A percentile compares a stretch with the other conserved stretches of the same genome.
phyloP scores from a whole-genome alignment of 2,329 filamentous ascomycete species.

The Gnomoniopsis smithogilvyi region DNA sequence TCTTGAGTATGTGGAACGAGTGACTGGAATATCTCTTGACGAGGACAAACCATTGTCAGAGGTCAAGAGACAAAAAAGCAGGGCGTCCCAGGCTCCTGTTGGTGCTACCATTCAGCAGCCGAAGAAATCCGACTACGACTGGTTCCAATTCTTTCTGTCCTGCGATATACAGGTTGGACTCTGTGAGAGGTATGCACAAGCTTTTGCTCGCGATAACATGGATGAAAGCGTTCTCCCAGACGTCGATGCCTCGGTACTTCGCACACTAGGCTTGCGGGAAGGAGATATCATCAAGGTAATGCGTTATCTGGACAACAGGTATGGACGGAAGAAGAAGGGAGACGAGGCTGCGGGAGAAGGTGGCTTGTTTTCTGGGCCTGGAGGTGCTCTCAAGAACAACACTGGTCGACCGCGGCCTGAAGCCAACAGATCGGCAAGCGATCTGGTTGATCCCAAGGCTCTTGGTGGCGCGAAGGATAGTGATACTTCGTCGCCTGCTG shows the following conservation, averaged over 20 bases:
- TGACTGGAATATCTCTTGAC: slow-evolving; percentile 84
- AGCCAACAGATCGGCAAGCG: slow-evolving; percentile 79
- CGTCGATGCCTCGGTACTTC: slow-evolving; percentile 76
- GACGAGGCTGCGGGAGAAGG: slow-evolving; percentile 44
- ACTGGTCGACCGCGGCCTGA: slow-evolving; percentile 88
- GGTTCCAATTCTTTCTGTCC: slow-evolving; percentile 97
- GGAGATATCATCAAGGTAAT: slow-evolving; percentile 96
- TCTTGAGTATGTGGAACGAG: slow-evolving; percentile 87
- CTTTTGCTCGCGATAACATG: slow-evolving; percentile 90
- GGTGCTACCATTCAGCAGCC: slow-evolving; percentile 62
- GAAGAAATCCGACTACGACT: slow-evolving; percentile 80
- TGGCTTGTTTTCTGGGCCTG: slow-evolving; percentile 87
- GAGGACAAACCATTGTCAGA: slow-evolving; percentile 93
- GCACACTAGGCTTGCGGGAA: slow-evolving; percentile 89
- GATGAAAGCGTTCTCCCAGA: slow-evolving; percentile 90
- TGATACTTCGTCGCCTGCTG: slow-evolving; percentile 32
- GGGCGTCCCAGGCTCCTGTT: slow-evolving; percentile 33
- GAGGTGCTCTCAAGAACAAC: slow-evolving; percentile 89
- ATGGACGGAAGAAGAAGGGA: slow-evolving; percentile 61
- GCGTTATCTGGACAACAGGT: slow-evolving; percentile 81
- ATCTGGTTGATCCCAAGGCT: slow-evolving; percentile 82
- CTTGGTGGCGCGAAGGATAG: slow-evolving; percentile 64
- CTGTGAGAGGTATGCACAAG: slow-evolving; percentile 90
- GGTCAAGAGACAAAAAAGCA: slow-evolving; percentile 57
- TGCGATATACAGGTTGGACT: slow-evolving; percentile 90